A percentile compares a stretch with the other conserved stretches of the same genome.
Evolutionary conservation across 225 moss, liverwort and hornwort genomes (phyloP).

Genomic region (Bryoerythrophyllum caledonicum): DNA sequence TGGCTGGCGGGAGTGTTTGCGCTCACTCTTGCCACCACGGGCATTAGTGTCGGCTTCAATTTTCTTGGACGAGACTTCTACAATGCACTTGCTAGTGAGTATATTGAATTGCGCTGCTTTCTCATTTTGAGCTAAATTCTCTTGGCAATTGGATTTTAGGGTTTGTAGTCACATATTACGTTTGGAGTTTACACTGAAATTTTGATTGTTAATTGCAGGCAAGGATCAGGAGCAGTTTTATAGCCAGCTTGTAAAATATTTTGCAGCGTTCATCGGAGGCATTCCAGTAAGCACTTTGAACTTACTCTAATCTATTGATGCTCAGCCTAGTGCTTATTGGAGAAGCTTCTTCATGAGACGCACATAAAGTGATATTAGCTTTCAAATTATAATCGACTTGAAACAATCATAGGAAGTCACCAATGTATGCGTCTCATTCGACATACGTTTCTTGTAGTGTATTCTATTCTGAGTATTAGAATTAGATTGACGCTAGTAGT

Average conservation of each 20-base stretch:
- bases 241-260: conserved; percentile 75
- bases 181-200: not conserved
- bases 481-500: no score
- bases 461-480: no score
- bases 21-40: conserved; percentile 90
- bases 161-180: conserved; percentile 8
- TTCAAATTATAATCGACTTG: no score
- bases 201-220: conserved; percentile 42
- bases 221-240: conserved; percentile 84
- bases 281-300: conserved; percentile 77
- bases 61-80: conserved; percentile 97
- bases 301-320: not conserved
- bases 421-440: no score
- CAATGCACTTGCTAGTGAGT: conserved; percentile 95
- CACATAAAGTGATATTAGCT: no score
- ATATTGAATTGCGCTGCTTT: conserved; percentile 17
- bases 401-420: no score
- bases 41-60: conserved; percentile 96
- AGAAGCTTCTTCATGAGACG: not conserved
- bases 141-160: conserved; percentile 3
- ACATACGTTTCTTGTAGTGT: no score
- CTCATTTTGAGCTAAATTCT: conserved; percentile 5
- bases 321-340: not conserved
- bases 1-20: conserved; percentile 77
- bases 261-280: conserved; percentile 87